Conservation (phyloP, 768 basidiomycete species). For the Scleroderma bovista region DNA sequence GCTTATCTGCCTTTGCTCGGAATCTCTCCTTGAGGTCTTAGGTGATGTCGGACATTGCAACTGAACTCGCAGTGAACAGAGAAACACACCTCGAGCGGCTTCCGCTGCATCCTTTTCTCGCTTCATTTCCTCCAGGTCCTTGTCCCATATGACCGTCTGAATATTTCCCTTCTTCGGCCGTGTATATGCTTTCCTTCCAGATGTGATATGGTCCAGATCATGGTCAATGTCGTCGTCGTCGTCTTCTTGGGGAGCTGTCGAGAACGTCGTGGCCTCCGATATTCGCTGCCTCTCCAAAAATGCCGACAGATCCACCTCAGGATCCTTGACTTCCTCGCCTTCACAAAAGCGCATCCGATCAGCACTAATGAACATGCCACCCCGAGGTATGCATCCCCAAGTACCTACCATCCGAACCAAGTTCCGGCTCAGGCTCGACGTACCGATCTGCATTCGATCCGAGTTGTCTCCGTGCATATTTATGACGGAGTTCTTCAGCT, state of each 20-base stretch:
- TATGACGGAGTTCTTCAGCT: constrained; percentile 41
- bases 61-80: background rate
- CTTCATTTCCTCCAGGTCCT: constrained; percentile 55
- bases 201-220: constrained; percentile 26
- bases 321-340: constrained; percentile 62
- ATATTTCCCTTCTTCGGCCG: constrained; percentile 57
- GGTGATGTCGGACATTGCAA: background rate
- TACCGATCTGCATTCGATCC: constrained; percentile 74
- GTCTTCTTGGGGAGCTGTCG: constrained; percentile 9
- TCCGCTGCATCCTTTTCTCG: constrained; percentile 71
- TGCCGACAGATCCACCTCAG: constrained; percentile 63
- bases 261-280: constrained; percentile 30
- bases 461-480: constrained; percentile 54
- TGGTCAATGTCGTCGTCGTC: background rate
- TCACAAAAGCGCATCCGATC: constrained; percentile 17
- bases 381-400: background rate
- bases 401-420: constrained; percentile 60
- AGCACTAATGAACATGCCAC: background rate
- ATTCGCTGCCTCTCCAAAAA: constrained; percentile 63
- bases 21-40: constrained; percentile 58
- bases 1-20: constrained; percentile 46
- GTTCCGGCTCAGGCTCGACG: constrained; percentile 59
- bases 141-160: constrained; percentile 64
- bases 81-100: constrained; percentile 61
- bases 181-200: constrained; percentile 12